Evolutionary conservation across 2,329 filamentous ascomycete genomes (phyloP).

Genomic region (Fusarium sp.): DNA sequence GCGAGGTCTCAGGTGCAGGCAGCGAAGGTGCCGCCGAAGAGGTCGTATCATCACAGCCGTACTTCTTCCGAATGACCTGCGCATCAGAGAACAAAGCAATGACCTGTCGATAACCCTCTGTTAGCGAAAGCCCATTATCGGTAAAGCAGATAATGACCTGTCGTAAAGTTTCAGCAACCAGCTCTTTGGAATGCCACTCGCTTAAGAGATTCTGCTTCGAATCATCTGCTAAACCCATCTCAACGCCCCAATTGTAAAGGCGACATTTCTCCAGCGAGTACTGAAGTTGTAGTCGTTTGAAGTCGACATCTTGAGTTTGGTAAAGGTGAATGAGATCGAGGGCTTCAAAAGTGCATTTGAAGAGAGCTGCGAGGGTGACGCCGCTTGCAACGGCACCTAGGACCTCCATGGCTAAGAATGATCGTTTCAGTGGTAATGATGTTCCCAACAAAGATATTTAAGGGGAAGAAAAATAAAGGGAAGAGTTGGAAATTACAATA

Average conservation of each 20-base stretch:
- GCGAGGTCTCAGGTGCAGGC: rapidly evolving
- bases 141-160: not conserved
- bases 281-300: rapidly evolving
- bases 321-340: not conserved
- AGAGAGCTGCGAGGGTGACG: rapidly evolving
- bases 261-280: not conserved
- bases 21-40: not conserved
- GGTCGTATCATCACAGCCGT: not conserved
- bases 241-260: not conserved
- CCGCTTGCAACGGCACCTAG: not conserved
- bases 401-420: not conserved
- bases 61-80: not conserved
- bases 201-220: not conserved
- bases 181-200: not conserved
- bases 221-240: rapidly evolving
- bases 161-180: not conserved
- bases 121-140: no score
- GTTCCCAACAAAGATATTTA: no score
- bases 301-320: not conserved
- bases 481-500: no score
- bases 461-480: not conserved
- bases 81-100: not conserved
- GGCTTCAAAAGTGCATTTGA: not conserved
- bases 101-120: not conserved
- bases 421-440: no score